Conservation (phyloP, 345 rosid genomes). For the Euphorbia pulcherrima region DNA sequence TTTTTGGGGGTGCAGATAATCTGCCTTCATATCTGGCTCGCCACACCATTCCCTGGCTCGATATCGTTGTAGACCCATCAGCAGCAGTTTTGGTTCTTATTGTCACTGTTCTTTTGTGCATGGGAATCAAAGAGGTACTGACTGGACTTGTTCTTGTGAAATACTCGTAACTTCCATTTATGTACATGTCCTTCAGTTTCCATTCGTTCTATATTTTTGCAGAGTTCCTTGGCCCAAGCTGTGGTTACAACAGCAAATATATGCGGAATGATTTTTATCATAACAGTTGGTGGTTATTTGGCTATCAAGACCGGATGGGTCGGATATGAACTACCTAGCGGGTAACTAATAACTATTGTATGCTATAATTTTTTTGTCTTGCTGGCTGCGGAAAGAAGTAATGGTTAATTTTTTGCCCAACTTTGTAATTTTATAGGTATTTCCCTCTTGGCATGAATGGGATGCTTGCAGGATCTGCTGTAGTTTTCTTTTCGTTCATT, state of each 20-base stretch:
- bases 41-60: constrained; percentile 24
- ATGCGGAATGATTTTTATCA: constrained; percentile 52
- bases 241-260: constrained; percentile 56
- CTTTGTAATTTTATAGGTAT: constrained; percentile 33
- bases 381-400: background rate
- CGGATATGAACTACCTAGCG: constrained; percentile 53
- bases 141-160: background rate
- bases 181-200: constrained; percentile 1
- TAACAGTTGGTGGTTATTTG: constrained; percentile 29
- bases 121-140: constrained; percentile 33
- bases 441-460: constrained; percentile 63
- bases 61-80: constrained; percentile 26
- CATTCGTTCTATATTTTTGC: constrained; percentile 14
- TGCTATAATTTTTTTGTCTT: constrained; percentile 8
- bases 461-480: constrained; percentile 61
- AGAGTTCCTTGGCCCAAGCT: constrained; percentile 62
- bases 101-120: constrained; percentile 30
- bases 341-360: constrained; percentile 29
- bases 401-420: background rate
- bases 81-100: constrained; percentile 33
- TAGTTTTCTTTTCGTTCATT: constrained; percentile 62
- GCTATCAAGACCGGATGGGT: constrained; percentile 60
- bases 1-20: constrained; percentile 30
- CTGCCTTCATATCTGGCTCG: constrained; percentile 30
- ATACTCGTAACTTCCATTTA: background rate